Base-by-base conservation (phyloP, 179 eudicot genomes). In the Patellifolia procumbens region DNA sequence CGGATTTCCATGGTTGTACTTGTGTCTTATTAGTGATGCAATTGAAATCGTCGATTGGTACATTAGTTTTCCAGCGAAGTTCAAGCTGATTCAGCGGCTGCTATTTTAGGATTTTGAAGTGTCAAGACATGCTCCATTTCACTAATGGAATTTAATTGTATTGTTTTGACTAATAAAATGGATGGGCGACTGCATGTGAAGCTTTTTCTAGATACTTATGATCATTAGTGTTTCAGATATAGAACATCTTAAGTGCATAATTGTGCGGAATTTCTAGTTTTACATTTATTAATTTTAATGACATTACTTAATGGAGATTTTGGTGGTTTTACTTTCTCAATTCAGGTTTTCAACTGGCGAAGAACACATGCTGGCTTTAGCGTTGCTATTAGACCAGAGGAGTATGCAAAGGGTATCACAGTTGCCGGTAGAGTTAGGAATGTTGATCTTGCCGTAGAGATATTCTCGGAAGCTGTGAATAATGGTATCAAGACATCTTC, bases 321-420 rank as follows among this genome's bases (percentile, higher is more conserved):
- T 69, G 46, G 76, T 42, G 35, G 22, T 31, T 70, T 72, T 39
- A 58, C 72, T 73, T 22, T 62, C 19, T 46, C 59, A 53, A 56
- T 72, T 53, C 76, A 94, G 98, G 96, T 92, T 79, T 79, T 92
- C 22, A 77, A 82, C 32, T 94, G 98, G 98, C 87, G 97, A 77
- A 87, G 94, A 77, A 82, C 77, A 62, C 82, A 81, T 62, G 77
- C 79, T 28, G 80, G 84, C 68, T 61, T 70, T 43, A 64, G 68
- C 68, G 65, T 81, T 70, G 95, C 91, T 37, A 85, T 95, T 81
- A 80, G 87, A 26, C 42, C 81, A 28, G 93, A 87, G 74, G 99
- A 95, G 83, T 95, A 95, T 82, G 49, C 86, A 49, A 89, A 87
- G 76, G 92, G 85, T 71, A 95, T 95, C 68, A 66, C 62, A 20